These are phyloP conservation scores for Xylaria digitata DNA, from an alignment of 2,329 filamentous ascomycete species.

Conservation along the genomic window DNA sequence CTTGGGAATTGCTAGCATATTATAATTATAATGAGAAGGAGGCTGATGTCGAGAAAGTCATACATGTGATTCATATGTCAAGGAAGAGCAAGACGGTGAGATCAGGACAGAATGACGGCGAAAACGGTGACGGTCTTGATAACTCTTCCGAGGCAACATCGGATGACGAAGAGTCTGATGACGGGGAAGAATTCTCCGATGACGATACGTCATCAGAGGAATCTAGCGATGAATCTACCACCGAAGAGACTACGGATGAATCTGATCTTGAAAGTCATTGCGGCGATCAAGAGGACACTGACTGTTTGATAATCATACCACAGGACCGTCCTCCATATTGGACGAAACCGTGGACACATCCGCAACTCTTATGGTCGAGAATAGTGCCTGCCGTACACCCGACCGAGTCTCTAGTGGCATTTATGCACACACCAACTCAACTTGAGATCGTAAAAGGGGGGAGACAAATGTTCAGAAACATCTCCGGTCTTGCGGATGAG, in stretches of 20 bases:
- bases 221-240: constrained; percentile 9
- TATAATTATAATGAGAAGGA: neutral
- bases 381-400: constrained; percentile 26
- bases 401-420: constrained; percentile 13
- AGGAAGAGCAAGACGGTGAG: neutral
- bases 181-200: constrained; percentile 27
- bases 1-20: constrained; percentile 20
- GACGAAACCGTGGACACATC: constrained; percentile 29
- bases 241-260: constrained; percentile 24
- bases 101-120: neutral
- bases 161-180: constrained; percentile 12
- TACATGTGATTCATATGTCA: constrained; percentile 26
- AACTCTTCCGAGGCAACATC: neutral
- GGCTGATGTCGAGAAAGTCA: neutral
- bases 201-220: constrained; percentile 20
- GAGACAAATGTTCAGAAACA: constrained; percentile 13
- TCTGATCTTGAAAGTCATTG: constrained; percentile 23
- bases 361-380: constrained; percentile 19
- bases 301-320: constrained; percentile 29
- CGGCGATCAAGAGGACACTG: constrained; percentile 4
- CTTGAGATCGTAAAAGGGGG: constrained; percentile 16
- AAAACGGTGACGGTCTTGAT: neutral
- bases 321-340: constrained; percentile 16
- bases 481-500: constrained; percentile 5
- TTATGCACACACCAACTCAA: constrained; percentile 13